Conservation (phyloP, 169 alveolate genomes). For the Neospora caninum region DNA sequence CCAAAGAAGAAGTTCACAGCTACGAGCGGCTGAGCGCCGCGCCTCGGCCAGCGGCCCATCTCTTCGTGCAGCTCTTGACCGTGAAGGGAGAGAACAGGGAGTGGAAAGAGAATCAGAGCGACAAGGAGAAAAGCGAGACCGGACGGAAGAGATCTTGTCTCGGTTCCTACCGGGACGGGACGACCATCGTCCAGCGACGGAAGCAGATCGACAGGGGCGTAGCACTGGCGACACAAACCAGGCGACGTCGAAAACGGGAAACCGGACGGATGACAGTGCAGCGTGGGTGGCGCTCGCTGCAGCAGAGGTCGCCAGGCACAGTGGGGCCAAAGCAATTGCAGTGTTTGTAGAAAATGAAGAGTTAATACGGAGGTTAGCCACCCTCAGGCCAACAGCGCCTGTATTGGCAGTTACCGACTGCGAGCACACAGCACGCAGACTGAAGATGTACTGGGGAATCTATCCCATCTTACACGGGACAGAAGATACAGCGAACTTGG, state of each 20-base stretch:
- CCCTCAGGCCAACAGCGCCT: constrained; percentile 55
- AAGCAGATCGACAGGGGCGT: neutral
- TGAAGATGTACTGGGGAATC: constrained; percentile 68
- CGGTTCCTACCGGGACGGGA: too few relatives aligned
- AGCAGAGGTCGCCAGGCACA: neutral
- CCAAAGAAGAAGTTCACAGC: neutral
- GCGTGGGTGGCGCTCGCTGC: constrained; percentile 47
- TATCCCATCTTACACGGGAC: constrained; percentile 37
- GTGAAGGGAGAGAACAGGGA: neutral
- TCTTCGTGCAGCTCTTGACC: neutral
- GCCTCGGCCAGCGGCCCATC: neutral
- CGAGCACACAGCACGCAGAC: constrained; percentile 41
- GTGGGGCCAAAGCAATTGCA: constrained; percentile 44
- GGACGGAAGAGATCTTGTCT: too few relatives aligned
- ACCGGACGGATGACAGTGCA: neutral
- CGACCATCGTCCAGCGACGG: too few relatives aligned
- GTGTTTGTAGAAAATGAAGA: neutral
- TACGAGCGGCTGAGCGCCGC: neutral
- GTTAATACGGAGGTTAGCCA: neutral
- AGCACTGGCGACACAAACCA: neutral
- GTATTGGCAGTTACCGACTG: constrained; percentile 48
- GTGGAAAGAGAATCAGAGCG: neutral
- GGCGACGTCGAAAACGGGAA: neutral
- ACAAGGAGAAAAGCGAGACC: neutral
- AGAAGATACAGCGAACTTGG: neutral